These are phyloP conservation scores for Blastocystis sp. DNA, from an alignment of 352 stramenopile species.

Conservation along the genomic window DNA sequence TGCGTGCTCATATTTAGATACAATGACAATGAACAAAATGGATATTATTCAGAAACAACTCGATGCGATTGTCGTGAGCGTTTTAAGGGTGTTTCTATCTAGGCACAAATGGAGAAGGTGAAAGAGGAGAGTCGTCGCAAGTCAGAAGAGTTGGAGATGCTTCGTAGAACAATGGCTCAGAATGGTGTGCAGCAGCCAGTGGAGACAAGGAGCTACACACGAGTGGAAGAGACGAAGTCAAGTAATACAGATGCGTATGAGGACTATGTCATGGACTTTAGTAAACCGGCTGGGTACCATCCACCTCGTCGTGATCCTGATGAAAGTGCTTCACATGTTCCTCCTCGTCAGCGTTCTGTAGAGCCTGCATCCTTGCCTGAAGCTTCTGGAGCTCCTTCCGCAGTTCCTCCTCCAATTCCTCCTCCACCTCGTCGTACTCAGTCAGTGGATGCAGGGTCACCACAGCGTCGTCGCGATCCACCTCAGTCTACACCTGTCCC, in stretches of 20 bases:
- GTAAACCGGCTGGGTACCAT: conserved; percentile 14
- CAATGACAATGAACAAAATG: conserved; percentile 36
- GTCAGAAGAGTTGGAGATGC: conserved; percentile 42
- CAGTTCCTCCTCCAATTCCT: not conserved
- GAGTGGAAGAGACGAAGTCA: not conserved
- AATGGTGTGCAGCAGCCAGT: not conserved
- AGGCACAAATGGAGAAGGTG: conserved; percentile 52
- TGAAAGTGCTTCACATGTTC: not conserved
- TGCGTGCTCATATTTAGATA: not conserved
- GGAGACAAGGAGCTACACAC: not conserved
- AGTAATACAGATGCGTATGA: not conserved
- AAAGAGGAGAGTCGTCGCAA: conserved; percentile 51
- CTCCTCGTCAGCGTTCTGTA: not conserved
- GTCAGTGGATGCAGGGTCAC: not conserved
- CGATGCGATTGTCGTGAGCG: conserved; percentile 1
- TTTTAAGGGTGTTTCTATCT: not conserved
- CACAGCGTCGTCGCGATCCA: not conserved
- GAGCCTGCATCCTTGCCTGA: not conserved
- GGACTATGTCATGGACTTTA: conserved; percentile 46
- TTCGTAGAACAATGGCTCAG: not conserved
- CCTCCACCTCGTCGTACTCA: not conserved
- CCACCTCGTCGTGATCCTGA: not conserved
- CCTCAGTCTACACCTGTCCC: too few relatives aligned
- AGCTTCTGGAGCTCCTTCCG: not conserved
- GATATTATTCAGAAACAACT: conserved; percentile 58